Percentiles rank a stretch among this genome's conserved stretches.
Conservation (phyloP, 23 red algal species). For the Chondrus crispus region DNA sequence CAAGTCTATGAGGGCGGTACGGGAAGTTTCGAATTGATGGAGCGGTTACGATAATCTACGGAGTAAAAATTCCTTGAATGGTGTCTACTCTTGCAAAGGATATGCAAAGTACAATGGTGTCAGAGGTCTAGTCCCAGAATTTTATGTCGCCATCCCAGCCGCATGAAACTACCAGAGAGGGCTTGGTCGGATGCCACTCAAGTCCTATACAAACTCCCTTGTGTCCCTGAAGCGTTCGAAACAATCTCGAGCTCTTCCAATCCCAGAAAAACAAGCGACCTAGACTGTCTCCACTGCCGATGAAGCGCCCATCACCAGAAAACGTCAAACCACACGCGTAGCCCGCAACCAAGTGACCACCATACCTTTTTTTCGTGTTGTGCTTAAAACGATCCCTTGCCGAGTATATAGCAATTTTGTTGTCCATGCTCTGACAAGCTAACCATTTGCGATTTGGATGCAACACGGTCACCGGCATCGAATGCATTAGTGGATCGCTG, state of each 20-base stretch:
- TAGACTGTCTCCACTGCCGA: constrained; percentile 73
- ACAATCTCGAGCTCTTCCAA: constrained; percentile 68
- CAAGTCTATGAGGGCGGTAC: constrained; percentile 59
- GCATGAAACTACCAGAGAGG: constrained; percentile 56
- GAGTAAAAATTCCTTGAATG: neutral
- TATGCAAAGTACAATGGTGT: neutral
- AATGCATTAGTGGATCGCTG: constrained; percentile 57
- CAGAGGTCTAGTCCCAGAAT: constrained; percentile 45
- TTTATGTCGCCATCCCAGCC: constrained; percentile 58
- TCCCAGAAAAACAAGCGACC: constrained; percentile 90
- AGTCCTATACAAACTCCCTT: constrained; percentile 47
- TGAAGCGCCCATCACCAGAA: constrained; percentile 77
- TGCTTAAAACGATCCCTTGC: constrained; percentile 64
- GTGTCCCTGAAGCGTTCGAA: constrained; percentile 66
- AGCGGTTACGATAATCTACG: constrained; percentile 31
- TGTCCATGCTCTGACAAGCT: constrained; percentile 77
- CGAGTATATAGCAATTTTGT: constrained; percentile 61
- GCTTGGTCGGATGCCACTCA: constrained; percentile 75
- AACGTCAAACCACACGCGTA: constrained; percentile 68
- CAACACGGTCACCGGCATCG: constrained; percentile 49
- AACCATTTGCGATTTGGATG: constrained; percentile 82
- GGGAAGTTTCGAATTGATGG: constrained; percentile 65
- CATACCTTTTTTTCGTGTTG: constrained; percentile 63
- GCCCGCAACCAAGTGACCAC: constrained; percentile 84
- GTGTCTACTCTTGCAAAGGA: neutral